Percentiles rank a stretch among this genome's conserved stretches.
Evolutionary conservation across 176 grass and related monocot species (phyloP).

Genomic region (Raddia distichophylla): DNA sequence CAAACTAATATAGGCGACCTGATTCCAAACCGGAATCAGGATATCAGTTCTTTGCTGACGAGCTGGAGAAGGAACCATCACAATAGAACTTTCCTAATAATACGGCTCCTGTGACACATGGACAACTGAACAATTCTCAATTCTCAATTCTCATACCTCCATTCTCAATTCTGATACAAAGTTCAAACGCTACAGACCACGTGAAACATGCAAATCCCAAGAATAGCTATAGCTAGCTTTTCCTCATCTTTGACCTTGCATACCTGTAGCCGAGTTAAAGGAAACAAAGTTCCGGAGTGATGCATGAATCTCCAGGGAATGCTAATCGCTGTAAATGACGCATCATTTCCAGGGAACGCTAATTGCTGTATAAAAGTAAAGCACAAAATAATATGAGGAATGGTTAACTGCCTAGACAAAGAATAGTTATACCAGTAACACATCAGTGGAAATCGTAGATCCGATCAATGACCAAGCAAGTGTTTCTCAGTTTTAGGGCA

Average conservation of each 20-base stretch:
- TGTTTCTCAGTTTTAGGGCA: neutral
- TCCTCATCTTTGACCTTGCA: conserved; percentile 85
- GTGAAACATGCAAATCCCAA: neutral
- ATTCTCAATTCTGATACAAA: neutral
- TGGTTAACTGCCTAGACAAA: neutral
- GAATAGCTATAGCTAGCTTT: conserved; percentile 31
- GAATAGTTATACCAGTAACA: neutral
- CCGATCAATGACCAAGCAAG: neutral
- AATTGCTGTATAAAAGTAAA: neutral
- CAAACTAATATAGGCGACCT: neutral
- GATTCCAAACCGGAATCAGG: neutral
- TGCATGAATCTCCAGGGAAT: neutral
- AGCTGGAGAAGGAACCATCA: neutral
- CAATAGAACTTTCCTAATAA: neutral
- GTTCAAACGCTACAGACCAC: neutral
- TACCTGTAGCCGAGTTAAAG: conserved; percentile 60
- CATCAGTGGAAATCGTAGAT: neutral
- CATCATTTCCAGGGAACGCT: neutral
- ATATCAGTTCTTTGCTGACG: neutral
- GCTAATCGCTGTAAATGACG: neutral
- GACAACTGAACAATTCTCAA: neutral
- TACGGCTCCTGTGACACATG: neutral
- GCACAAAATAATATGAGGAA: neutral
- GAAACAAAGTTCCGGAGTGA: conserved; percentile 25
- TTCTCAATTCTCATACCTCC: neutral